Conservation (phyloP, 768 basidiomycete genomes). For the Exidia glandulosa region DNA sequence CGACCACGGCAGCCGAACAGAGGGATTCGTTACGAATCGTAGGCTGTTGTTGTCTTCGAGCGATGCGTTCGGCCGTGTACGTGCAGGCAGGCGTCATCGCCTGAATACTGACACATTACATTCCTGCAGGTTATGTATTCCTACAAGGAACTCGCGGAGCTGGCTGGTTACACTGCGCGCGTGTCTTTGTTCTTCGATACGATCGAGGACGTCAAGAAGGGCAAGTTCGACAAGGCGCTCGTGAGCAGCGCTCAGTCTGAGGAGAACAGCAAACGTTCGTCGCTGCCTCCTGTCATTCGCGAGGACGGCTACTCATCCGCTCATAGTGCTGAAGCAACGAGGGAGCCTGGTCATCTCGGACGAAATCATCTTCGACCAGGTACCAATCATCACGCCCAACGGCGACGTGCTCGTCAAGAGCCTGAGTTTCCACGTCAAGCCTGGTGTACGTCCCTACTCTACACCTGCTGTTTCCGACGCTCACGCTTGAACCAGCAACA, state of each 20-base stretch:
- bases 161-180: constrained; percentile 90
- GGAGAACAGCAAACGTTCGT: constrained; percentile 45
- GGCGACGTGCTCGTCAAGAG: constrained; percentile 81
- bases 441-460: constrained; percentile 44
- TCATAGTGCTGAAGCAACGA: constrained; percentile 61
- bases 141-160: constrained; percentile 91
- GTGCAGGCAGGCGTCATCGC: too few relatives aligned
- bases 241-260: constrained; percentile 63
- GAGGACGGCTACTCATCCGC: background rate
- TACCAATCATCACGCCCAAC: constrained; percentile 93
- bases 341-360: constrained; percentile 76
- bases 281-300: background rate
- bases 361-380: constrained; percentile 84
- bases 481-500: constrained; percentile 68
- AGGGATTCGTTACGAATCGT: constrained; percentile 96
- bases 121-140: constrained; percentile 78
- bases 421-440: constrained; percentile 82
- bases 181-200: constrained; percentile 84
- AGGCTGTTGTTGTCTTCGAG: constrained; percentile 70
- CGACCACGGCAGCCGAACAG: constrained; percentile 82
- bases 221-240: constrained; percentile 81
- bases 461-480: too few relatives aligned
- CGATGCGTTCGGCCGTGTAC: constrained; percentile 36
- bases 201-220: constrained; percentile 74
- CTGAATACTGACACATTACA: background rate